Evolutionary conservation across 192 early-diverging fungal species (phyloP), one percentile per base, ranked within the genome.

Genomic region (Geranomyces variabilis): DNA sequence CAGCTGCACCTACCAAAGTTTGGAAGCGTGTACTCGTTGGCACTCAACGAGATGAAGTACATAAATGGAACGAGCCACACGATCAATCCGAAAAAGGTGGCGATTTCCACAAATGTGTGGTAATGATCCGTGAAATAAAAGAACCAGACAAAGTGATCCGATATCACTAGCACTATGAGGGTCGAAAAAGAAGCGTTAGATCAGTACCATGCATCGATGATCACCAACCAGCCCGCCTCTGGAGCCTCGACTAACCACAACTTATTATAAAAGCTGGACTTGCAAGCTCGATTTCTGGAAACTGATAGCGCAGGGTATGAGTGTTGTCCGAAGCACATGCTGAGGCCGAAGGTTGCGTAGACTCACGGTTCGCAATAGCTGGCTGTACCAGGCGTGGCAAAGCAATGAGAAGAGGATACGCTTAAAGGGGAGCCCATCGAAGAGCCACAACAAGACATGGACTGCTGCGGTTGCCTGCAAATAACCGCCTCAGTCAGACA

Each of bases 91-190:
- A 99, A 97, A 82, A 96, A 96, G 21, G 92, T 83, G 55, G 92
- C 91, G 58, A 96, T 90, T 60, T 93, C 91, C 67, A 83, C 76
- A 70, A 96, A 94, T 30, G 86, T 83, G 53, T 73, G 64, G 71
- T 82, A 89, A 65, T 90, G 85, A 34, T 85, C 77, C 0, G 92
- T 83, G 75, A 99, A 99, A 73, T 90, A 97, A 65, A 89, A 86
- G 79, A 99, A 99, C 95, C 95, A 99, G 63, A 92, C 57, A 71
- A 96, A 95, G 75, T 99, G 96, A 79, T 96, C 91, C n/a, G 78
- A 73, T 31, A 99, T 72, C 0, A 91, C 92, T 34, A 99, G 53
- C 28, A 80, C 80, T 87, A 26, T 22, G 34, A 28, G 46, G 46
- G 46, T n/a, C n/a, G 19, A 47, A 47, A 19, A 10, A 19, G 12